Evolutionary conservation across 2,329 filamentous ascomycete species (phyloP).

Genomic region (Rhytidhysteron rufulum): DNA sequence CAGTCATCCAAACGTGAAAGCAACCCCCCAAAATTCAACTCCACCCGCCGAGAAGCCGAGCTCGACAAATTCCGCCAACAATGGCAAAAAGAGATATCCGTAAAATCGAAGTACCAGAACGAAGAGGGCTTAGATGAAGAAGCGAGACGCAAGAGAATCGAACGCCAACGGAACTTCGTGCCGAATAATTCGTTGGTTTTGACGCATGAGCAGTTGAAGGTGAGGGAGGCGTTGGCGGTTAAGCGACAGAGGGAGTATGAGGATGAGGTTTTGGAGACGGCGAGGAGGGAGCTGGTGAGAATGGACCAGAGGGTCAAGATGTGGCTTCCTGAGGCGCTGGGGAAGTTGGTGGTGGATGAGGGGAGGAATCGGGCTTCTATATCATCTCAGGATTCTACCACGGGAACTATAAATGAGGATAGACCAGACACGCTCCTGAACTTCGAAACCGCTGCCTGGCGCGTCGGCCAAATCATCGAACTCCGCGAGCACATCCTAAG

Average conservation of each 20-base stretch:
- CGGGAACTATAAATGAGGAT: background rate
- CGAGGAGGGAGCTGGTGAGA: background rate
- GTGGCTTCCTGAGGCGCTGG: background rate
- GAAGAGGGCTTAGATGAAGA: background rate
- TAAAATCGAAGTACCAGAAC: background rate
- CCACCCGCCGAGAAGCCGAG: background rate
- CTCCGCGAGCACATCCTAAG: background rate
- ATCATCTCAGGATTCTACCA: background rate
- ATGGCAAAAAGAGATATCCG: background rate
- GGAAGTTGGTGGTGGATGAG: background rate
- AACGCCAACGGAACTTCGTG: background rate
- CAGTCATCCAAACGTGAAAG: too few relatives aligned
- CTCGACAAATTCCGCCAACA: background rate
- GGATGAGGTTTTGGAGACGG: background rate
- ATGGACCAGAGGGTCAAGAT: background rate
- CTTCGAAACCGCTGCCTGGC: background rate
- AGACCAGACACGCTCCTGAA: background rate
- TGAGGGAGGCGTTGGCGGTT: background rate
- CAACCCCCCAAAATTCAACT: background rate
- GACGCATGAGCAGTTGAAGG: background rate
- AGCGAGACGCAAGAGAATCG: background rate
- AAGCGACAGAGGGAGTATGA: background rate
- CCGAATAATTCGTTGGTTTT: background rate
- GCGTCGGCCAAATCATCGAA: background rate
- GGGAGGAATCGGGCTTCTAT: too few relatives aligned